A percentile compares a stretch with the other conserved stretches of the same genome.
These are phyloP conservation scores for Kwoniella europaea DNA, from an alignment of 768 basidiomycete genomes.

Conservation along the genomic window DNA sequence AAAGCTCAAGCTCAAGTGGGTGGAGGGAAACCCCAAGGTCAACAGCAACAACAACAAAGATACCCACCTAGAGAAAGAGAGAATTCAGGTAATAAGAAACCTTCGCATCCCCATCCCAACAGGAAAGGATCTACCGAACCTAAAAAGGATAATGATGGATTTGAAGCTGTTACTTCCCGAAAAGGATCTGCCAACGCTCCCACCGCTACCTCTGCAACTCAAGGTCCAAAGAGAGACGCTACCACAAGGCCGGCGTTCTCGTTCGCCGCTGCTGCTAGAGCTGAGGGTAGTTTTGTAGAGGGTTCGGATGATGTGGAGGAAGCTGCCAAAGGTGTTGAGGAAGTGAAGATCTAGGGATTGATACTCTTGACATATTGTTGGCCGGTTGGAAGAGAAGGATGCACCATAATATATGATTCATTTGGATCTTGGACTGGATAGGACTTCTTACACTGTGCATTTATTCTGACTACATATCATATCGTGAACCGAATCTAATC, in stretches of 20 bases:
- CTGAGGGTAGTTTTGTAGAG: constrained; percentile 37
- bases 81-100: constrained; percentile 4
- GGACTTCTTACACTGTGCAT: background rate
- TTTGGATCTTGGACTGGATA: background rate
- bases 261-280: constrained; percentile 74
- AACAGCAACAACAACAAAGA: constrained; percentile 4
- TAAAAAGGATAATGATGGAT: constrained; percentile 40
- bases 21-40: constrained; percentile 17
- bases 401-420: constrained; percentile 15
- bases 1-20: constrained; percentile 31
- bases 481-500: background rate
- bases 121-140: constrained; percentile 21
- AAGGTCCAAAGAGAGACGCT: constrained; percentile 53
- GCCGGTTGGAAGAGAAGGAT: constrained; percentile 6
- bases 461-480: background rate
- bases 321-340: constrained; percentile 29
- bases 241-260: constrained; percentile 75
- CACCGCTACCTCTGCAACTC: constrained; percentile 12
- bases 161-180: constrained; percentile 29
- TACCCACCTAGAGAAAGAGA: constrained; percentile 8
- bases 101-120: constrained; percentile 26
- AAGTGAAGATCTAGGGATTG: constrained; percentile 21
- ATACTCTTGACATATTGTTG: background rate
- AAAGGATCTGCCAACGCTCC: constrained; percentile 10
- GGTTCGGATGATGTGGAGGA: constrained; percentile 28